A percentile compares a stretch with the other conserved stretches of the same genome.
Conservation (phyloP, 352 stramenopile genomes). For the Pythium rhizo-oryzae region DNA sequence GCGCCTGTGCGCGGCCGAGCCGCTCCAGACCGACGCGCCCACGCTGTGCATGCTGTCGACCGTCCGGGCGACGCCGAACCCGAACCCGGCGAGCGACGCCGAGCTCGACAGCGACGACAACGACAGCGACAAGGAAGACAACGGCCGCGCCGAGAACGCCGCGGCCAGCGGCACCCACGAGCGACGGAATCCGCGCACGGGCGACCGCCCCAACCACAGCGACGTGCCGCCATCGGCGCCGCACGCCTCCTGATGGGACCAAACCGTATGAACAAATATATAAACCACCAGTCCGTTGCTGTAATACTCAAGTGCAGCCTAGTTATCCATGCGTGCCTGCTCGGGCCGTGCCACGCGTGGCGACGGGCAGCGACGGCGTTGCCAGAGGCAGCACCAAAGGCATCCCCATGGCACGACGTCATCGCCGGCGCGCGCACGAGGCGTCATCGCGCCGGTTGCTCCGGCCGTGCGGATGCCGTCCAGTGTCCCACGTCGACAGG, state of each 20-base stretch:
- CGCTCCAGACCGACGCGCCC: not conserved
- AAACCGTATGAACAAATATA: no score
- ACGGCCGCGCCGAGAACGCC: not conserved
- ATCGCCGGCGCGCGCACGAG: no score
- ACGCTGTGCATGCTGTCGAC: conserved; percentile 18
- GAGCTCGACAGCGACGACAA: not conserved
- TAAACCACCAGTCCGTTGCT: no score
- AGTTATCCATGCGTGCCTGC: no score
- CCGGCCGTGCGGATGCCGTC: no score
- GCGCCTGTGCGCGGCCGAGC: conserved; percentile 26
- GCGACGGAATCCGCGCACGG: not conserved
- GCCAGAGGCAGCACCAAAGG: no score
- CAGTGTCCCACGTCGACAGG: not conserved
- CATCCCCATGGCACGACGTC: no score
- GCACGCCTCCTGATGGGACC: no score
- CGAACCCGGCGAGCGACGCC: not conserved
- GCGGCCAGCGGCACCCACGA: not conserved
- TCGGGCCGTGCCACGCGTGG: no score
- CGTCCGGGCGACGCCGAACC: not conserved
- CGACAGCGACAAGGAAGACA: not conserved
- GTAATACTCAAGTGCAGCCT: no score
- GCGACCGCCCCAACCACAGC: not conserved
- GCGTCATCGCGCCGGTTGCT: not conserved
- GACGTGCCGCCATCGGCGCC: no score
- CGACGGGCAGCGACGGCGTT: no score